These are phyloP conservation scores for Xylaria sp. DNA, from an alignment of 2,329 filamentous ascomycete genomes.

Conservation along the genomic window DNA sequence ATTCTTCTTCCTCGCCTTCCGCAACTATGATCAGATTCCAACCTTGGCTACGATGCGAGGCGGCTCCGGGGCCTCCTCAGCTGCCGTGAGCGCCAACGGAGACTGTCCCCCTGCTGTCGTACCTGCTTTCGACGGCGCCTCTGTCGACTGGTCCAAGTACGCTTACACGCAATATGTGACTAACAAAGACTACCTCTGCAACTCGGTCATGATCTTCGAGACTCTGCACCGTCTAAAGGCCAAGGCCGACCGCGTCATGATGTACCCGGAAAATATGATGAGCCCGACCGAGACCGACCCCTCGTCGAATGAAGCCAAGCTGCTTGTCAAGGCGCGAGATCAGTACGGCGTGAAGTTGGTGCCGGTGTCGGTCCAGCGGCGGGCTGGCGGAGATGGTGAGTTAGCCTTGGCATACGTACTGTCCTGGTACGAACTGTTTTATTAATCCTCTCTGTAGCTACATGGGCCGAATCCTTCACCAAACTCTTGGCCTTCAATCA, in stretches of 20 bases:
- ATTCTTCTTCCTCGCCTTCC: conserved; percentile 47
- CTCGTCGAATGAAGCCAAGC: conserved; percentile 46
- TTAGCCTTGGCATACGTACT: conserved; percentile 2
- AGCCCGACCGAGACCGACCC: conserved; percentile 47
- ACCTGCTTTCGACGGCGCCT: conserved; percentile 40
- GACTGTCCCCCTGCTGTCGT: conserved; percentile 44
- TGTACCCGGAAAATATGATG: conserved; percentile 58
- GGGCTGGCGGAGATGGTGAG: conserved; percentile 53
- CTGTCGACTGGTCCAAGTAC: conserved; percentile 57
- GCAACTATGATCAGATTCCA: conserved; percentile 48
- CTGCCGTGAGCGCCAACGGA: conserved; percentile 30
- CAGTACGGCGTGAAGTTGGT: conserved; percentile 58
- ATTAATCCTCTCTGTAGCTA: conserved; percentile 48
- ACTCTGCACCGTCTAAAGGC: conserved; percentile 55
- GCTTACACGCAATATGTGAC: conserved; percentile 64
- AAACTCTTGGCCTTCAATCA: conserved; percentile 77
- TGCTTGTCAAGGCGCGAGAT: conserved; percentile 58
- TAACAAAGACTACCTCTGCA: conserved; percentile 60
- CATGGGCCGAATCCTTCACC: conserved; percentile 73
- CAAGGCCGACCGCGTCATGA: conserved; percentile 57
- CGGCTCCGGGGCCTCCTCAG: conserved; percentile 29
- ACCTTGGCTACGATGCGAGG: conserved; percentile 45
- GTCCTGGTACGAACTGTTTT: background rate
- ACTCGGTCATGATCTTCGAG: conserved; percentile 63
- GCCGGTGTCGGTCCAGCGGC: conserved; percentile 56